Evolutionary conservation across 1,139 yeast genomes (phyloP).

Genomic region (Ogataea hybrid): DNA sequence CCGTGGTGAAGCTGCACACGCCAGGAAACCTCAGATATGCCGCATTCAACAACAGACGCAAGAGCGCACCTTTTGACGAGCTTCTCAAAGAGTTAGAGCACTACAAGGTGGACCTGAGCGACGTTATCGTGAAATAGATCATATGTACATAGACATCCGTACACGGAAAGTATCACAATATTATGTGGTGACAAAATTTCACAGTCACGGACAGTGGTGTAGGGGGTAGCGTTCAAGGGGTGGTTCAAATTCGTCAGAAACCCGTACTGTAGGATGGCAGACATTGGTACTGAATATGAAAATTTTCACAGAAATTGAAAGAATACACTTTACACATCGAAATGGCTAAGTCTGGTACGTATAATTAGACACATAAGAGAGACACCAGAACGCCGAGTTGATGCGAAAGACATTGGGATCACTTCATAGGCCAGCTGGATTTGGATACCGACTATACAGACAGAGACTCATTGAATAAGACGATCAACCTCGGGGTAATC

Average conservation of each 20-base stretch:
- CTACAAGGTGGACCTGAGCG: conserved; percentile 40
- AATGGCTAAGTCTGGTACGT: conserved; percentile 69
- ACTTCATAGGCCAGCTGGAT: not conserved
- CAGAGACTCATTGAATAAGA: not conserved
- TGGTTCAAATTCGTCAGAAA: not conserved
- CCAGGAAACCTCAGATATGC: conserved; percentile 44
- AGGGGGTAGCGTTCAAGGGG: conserved; percentile 2
- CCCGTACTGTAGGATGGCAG: conserved; percentile 6
- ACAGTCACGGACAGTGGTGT: conserved; percentile 11
- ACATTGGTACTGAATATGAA: conserved; percentile 9
- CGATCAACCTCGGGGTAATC: not conserved
- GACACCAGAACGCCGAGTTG: not conserved
- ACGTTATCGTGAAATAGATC: conserved; percentile 21
- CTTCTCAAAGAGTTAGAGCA: conserved; percentile 37
- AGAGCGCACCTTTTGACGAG: conserved; percentile 41
- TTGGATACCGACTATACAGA: not conserved
- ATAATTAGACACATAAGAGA: conserved; percentile 1
- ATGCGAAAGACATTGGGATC: not conserved
- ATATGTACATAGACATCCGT: conserved; percentile 14
- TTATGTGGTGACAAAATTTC: not conserved
- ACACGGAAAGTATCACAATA: conserved; percentile 1
- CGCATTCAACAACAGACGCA: conserved; percentile 42
- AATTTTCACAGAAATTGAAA: conserved; percentile 15
- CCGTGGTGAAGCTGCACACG: conserved; percentile 45
- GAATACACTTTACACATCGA: conserved; percentile 23